Evolutionary conservation across 106 monocot species (phyloP), one percentile per base, ranked within the genome.

Genomic region (Amphibolis antarctica): DNA sequence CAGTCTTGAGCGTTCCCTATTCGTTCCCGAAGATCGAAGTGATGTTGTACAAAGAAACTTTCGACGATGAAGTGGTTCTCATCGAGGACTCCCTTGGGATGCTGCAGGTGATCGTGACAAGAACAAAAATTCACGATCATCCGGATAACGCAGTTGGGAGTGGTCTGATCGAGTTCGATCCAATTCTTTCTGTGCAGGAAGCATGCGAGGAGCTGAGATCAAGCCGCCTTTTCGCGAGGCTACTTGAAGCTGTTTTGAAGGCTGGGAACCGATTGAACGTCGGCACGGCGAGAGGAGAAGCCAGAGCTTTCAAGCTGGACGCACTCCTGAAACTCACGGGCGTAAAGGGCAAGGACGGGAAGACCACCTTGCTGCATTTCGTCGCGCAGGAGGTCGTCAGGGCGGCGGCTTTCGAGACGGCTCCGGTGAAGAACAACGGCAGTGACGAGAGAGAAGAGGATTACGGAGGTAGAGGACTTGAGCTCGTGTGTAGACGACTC

Each of bases 251-350:
- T 0, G 96, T 98, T 42, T 78, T 90, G 10, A 84, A 81, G 68
- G 90, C 90, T 0, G 96, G 90, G 19, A 98, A 98, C 67, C 65
- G 96, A 24, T 87, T 98, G 96, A 90, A 98, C 44, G 85, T 84
- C 0, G 96, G 90, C 5, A 98, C 96, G 0, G 82, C 73, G 46
- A 66, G 96, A 64, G 96, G 96, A n/a, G 90, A 87, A 0, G 96
- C 96, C 1, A 81, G 60, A 71, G 96, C 96, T 1, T 98, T 90
- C 90, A 98, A 91, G 28, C 90, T 98, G 19, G 90, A 98, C 58
- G 78, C 96, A 10, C 74, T 90, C 28, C 77, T 98, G 20, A 90
- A 91, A 75, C 87, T 98, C 9, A 78, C 87, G 15, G 84, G 91
- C 68, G 90, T 98, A 2, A 98, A 91, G 46, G 90, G 87, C 65